Base-by-base conservation (phyloP, 1,284 basidiomycete species). In the Papiliotrema terrestris region DNA sequence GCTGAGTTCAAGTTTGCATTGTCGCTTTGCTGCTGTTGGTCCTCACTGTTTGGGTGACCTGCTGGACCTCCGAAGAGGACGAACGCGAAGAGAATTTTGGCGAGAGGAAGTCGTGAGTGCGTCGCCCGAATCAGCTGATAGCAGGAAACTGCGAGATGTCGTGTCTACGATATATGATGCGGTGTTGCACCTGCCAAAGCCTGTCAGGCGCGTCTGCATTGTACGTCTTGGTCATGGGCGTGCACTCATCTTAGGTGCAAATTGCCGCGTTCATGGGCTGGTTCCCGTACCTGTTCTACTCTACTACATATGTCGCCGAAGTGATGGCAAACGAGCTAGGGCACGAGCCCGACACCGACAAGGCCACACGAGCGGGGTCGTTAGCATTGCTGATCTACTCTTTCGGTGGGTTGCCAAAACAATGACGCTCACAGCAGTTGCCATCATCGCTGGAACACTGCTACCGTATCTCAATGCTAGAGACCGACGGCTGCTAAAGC, bases 251-350 rank as follows among this genome's bases (percentile, higher is more conserved):
- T 3, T 39, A 70, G 68, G 72, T 77, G 1, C 78, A 79, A 62
- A 72, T 79, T 46, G 76, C 75, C 22, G 75, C 78, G 0, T 80
- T 79, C 64, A 78, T 74, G 71, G 74, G 74, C 59, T 87, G 89
- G 90, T 96, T 95, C 71, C 92, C 92, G 0, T 94, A 94, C 78
- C 79, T 97, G 36, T 96, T 96, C 77, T 96, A 95, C 71, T 84
- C 90, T 83, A 96, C 93, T 1, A 93, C 91, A 1, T 97, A 93
- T 68, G 83, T 96, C 56, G 87, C 89, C 6, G 90, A 95, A 75
- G 82, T 95, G 23, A 91, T 94, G 89, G 89, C 89, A 2, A 81
- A 85, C 51, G 86, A 94, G 69, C 74, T 83, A 0, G 80, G 81
- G 9, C 67, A 77, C 54, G 88, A 90, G 58, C 90, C 91, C 8